phyloP scores from a whole-genome alignment of 2,329 filamentous ascomycete genomes.

The Ceratocystis destructans region DNA sequence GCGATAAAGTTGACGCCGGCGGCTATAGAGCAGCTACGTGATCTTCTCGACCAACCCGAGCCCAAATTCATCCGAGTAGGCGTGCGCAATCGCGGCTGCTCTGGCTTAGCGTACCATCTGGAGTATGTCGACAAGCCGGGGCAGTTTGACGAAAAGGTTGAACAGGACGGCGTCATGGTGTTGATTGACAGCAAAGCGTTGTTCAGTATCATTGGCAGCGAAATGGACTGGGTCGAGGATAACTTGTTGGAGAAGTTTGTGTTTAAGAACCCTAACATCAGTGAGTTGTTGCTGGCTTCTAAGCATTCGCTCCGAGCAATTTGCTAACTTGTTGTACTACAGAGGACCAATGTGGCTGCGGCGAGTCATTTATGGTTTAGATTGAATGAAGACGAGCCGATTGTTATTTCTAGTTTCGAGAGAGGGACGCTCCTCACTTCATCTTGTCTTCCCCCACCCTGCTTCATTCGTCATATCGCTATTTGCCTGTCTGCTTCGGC shows the following conservation, averaged over 20 bases:
- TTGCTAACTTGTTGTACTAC: slow-evolving; percentile 25
- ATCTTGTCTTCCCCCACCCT: too few relatives aligned
- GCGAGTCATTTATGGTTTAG: slow-evolving; percentile 84
- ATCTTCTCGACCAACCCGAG: slow-evolving; percentile 67
- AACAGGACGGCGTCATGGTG: slow-evolving; percentile 92
- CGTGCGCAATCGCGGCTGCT: slow-evolving; percentile 87
- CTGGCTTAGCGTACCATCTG: slow-evolving; percentile 80
- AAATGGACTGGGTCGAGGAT: slow-evolving; percentile 98
- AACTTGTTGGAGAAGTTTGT: slow-evolving; percentile 85
- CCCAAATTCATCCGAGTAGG: slow-evolving; percentile 90
- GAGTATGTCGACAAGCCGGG: slow-evolving; percentile 90
- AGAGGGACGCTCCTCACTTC: too few relatives aligned
- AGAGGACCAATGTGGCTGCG: slow-evolving; percentile 95
- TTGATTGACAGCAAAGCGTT: slow-evolving; percentile 94
- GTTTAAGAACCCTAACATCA: slow-evolving; percentile 96
- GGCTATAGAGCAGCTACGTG: slow-evolving; percentile 65
- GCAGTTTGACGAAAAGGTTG: slow-evolving; percentile 78
- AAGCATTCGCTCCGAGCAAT: too few relatives aligned
- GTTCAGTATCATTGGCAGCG: slow-evolving; percentile 94
- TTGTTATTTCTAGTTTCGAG: too few relatives aligned
- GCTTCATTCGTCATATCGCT: too few relatives aligned
- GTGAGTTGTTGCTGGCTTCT: slow-evolving; percentile 43
- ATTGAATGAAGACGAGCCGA: too few relatives aligned
- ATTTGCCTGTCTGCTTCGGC: background rate
- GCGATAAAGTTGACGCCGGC: slow-evolving; percentile 73